These are phyloP conservation scores for Quercus suber DNA, from an alignment of 306 rosid genomes.

Conservation along the genomic window DNA sequence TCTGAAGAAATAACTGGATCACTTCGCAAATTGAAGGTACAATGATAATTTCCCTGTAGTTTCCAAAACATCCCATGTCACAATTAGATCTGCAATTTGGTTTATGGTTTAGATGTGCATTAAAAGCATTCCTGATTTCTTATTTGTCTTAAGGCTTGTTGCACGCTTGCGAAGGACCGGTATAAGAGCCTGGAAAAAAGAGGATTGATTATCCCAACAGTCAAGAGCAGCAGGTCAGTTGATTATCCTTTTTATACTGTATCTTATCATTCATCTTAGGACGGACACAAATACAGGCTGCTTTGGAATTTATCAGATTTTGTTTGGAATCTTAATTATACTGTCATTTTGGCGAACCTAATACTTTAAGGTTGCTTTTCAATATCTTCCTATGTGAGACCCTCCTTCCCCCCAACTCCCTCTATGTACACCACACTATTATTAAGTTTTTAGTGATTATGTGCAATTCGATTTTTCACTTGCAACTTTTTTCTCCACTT, in stretches of 20 bases:
- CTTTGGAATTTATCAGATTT: no score
- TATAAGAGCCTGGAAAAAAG: slow-evolving; percentile 86
- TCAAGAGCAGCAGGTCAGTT: slow-evolving; percentile 57
- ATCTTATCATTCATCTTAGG: neutral
- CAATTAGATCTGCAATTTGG: neutral
- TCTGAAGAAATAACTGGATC: slow-evolving; percentile 89
- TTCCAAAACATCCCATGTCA: neutral
- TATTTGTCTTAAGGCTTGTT: slow-evolving; percentile 60
- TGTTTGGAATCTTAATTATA: no score
- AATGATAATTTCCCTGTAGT: neutral
- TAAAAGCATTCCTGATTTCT: slow-evolving; percentile 5
- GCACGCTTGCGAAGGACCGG: slow-evolving; percentile 77
- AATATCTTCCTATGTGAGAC: no score
- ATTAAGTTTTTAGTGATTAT: no score
- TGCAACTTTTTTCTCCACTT: no score
- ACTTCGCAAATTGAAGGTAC: slow-evolving; percentile 81
- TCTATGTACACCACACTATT: no score
- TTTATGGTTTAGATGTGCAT: neutral
- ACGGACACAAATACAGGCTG: no score
- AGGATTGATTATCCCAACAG: slow-evolving; percentile 71
- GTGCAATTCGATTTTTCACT: no score
- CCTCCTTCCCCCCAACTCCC: no score
- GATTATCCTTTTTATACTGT: neutral
- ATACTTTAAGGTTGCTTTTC: no score
- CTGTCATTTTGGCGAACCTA: no score